phyloP scores from a whole-genome alignment of 257 asterid species.

The Phtheirospermum japonicum region DNA sequence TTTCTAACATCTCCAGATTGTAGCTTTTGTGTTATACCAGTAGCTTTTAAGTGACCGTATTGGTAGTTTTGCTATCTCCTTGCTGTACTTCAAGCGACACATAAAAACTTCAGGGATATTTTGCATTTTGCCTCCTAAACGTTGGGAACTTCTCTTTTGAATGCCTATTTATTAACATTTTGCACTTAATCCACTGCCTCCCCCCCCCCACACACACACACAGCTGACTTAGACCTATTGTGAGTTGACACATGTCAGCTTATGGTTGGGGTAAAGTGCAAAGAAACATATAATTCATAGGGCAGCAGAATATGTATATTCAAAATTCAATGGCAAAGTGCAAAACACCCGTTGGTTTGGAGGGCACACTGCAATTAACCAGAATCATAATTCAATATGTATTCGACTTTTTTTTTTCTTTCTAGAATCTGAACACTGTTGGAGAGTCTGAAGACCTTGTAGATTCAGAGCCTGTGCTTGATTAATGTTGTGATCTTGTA shows the following conservation, averaged over 20 bases:
- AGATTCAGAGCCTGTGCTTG: too few species aligned
- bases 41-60: neutral
- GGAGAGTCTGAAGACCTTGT: too few species aligned
- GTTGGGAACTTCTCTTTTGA: neutral
- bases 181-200: neutral
- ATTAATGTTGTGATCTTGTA: too few species aligned
- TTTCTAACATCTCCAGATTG: too few species aligned
- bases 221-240: neutral
- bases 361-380: neutral
- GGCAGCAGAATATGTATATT: neutral
- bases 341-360: neutral
- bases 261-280: neutral
- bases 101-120: neutral
- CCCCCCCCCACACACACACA: too few species aligned
- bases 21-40: neutral
- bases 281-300: neutral
- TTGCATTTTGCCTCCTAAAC: neutral
- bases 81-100: neutral
- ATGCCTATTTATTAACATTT: neutral
- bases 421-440: too few species aligned
- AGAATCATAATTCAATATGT: neutral
- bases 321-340: neutral
- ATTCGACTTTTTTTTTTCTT: too few species aligned
- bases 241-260: neutral
- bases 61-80: constrained; percentile 2